A percentile compares a stretch with the other conserved stretches of the same genome.
phyloP scores from a whole-genome alignment of 108 stramenopile genomes.

The Cyclotella distinguenda region DNA sequence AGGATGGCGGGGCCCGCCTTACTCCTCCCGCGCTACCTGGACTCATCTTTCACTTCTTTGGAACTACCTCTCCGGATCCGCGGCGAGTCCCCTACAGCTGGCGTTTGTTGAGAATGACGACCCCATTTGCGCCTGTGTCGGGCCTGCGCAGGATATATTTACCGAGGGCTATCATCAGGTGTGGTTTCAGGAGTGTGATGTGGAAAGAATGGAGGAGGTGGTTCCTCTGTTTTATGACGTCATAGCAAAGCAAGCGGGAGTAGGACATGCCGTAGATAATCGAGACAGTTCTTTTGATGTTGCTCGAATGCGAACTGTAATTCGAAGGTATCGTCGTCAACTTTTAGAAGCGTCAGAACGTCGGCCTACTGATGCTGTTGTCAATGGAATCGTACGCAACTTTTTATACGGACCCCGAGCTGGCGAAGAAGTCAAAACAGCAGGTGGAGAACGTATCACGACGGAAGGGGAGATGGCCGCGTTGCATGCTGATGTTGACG shows the following conservation, averaged over 20 bases:
- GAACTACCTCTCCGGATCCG: conserved; percentile 42
- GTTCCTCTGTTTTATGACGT: conserved; percentile 29
- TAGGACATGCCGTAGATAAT: conserved; percentile 2
- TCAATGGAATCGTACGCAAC: conserved; percentile 43
- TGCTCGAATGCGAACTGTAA: conserved; percentile 35
- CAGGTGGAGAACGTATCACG: conserved; percentile 6
- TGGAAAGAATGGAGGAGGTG: conserved; percentile 39
- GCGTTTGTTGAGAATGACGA: conserved; percentile 49
- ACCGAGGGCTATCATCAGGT: conserved; percentile 49
- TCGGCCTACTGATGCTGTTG: conserved; percentile 29
- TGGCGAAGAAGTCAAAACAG: conserved; percentile 16
- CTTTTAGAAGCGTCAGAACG: conserved; percentile 34
- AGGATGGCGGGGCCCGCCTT: conserved; percentile 43
- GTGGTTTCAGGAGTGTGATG: conserved; percentile 45
- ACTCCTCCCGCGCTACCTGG: conserved; percentile 22
- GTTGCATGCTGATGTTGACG: conserved; percentile 35
- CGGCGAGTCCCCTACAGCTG: conserved; percentile 40
- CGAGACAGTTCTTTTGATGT: conserved; percentile 23
- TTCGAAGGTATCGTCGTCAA: conserved; percentile 36
- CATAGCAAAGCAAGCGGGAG: conserved; percentile 26
- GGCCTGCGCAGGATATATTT: conserved; percentile 41
- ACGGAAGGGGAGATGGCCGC: conserved; percentile 33
- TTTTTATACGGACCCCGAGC: conserved; percentile 46
- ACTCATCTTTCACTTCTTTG: conserved; percentile 27
- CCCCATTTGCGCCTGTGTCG: conserved; percentile 40